phyloP scores from a whole-genome alignment of 2,329 filamentous ascomycete genomes.

The Trichoderma sp. region DNA sequence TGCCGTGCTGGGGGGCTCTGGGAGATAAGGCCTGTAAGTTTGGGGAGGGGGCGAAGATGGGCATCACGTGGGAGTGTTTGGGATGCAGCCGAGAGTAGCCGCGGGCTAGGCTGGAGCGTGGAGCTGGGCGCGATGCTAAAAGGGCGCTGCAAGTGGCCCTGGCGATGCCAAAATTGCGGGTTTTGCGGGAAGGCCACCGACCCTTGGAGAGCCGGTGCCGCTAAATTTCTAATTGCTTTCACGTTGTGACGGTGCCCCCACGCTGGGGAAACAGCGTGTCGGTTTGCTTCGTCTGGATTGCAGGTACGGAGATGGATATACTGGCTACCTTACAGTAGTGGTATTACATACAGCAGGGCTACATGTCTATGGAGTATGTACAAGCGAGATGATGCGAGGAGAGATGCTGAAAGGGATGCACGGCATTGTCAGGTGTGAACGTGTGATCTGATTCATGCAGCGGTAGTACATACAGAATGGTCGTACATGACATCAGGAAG shows the following conservation, averaged over 20 bases:
- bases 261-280: background rate
- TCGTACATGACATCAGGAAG: background rate
- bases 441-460: background rate
- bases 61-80: constrained; percentile 29
- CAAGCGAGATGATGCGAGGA: background rate
- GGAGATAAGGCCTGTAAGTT: constrained; percentile 1
- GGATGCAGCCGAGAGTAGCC: constrained; percentile 31
- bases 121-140: background rate
- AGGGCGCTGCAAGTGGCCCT: background rate
- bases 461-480: background rate
- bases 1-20: background rate
- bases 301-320: background rate
- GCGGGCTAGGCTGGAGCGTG: constrained; percentile 22
- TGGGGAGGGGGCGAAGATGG: constrained; percentile 21
- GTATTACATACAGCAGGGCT: background rate
- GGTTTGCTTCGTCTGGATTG: constrained; percentile 3
- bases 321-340: too few species aligned
- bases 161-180: background rate
- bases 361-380: background rate
- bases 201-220: background rate
- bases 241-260: background rate
- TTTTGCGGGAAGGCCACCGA: background rate
- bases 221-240: background rate
- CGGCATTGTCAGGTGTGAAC: constrained; percentile 15
- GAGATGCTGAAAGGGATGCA: constrained; percentile 25